phyloP scores from a whole-genome alignment of 1,139 yeast genomes.

The Spathaspora sp. region DNA sequence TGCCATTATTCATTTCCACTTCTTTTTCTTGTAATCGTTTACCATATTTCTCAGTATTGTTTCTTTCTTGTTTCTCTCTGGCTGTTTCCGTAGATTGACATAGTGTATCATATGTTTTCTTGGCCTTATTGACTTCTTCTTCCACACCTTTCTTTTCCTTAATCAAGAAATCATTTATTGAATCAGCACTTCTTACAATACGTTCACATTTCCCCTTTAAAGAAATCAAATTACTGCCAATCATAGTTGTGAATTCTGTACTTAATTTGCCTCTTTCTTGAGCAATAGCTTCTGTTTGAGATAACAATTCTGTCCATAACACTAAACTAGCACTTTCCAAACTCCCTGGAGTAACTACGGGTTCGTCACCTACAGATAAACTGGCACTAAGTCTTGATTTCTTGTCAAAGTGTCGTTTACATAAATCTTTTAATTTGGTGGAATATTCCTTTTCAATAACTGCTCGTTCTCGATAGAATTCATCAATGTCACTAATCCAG shows the following conservation, averaged over 20 bases:
- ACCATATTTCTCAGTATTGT: slow-evolving; percentile 57
- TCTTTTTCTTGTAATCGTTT: slow-evolving; percentile 62
- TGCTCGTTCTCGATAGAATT: slow-evolving; percentile 82
- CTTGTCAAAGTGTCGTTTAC: slow-evolving; percentile 70
- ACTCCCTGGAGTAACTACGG: slow-evolving; percentile 92
- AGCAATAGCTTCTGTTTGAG: slow-evolving; percentile 81
- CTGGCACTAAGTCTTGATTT: slow-evolving; percentile 68
- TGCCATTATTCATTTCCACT: slow-evolving; percentile 79
- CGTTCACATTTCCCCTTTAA: slow-evolving; percentile 55
- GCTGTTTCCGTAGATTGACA: slow-evolving; percentile 82
- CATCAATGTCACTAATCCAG: slow-evolving; percentile 78
- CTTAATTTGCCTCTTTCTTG: slow-evolving; percentile 63
- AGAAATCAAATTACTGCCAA: slow-evolving; percentile 62
- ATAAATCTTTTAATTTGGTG: slow-evolving; percentile 59
- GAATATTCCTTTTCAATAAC: slow-evolving; percentile 82
- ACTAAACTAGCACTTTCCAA: slow-evolving; percentile 88
- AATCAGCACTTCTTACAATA: slow-evolving; percentile 55
- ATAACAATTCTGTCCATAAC: slow-evolving; percentile 88
- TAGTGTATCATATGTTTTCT: slow-evolving; percentile 71
- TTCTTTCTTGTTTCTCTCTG: slow-evolving; percentile 66
- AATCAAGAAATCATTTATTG: slow-evolving; percentile 57
- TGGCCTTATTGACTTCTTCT: slow-evolving; percentile 68
- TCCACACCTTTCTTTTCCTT: slow-evolving; percentile 60
- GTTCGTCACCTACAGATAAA: slow-evolving; percentile 87
- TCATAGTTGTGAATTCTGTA: slow-evolving; percentile 58